phyloP scores from a whole-genome alignment of 1,139 yeast genomes.

The Hansenula lynferdii region DNA sequence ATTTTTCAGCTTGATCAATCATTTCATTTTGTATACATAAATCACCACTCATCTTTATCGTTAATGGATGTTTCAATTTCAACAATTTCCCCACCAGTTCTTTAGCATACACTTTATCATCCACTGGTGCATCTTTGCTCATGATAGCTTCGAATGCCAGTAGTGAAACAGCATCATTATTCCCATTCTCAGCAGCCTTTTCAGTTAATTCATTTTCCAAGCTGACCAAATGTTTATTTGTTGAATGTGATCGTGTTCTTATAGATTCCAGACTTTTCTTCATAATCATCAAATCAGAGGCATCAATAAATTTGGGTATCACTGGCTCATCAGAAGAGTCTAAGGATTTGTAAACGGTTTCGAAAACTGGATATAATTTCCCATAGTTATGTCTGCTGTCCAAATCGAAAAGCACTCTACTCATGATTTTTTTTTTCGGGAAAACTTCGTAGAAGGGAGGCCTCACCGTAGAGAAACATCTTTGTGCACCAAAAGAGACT shows the following conservation, averaged over 20 bases:
- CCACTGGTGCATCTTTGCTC: constrained; percentile 26
- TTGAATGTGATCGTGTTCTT: constrained; percentile 54
- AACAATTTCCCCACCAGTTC: constrained; percentile 57
- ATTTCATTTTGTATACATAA: constrained; percentile 46
- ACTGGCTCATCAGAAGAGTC: constrained; percentile 30
- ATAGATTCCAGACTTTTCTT: constrained; percentile 62
- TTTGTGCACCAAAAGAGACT: not conserved
- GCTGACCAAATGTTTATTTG: constrained; percentile 48
- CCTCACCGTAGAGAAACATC: constrained; percentile 15
- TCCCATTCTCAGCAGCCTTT: constrained; percentile 78
- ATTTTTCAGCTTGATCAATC: constrained; percentile 46
- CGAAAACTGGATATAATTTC: constrained; percentile 49
- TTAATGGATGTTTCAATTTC: constrained; percentile 59
- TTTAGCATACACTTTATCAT: constrained; percentile 61
- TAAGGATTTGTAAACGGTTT: constrained; percentile 42
- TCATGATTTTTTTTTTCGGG: constrained; percentile 54
- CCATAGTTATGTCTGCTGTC: constrained; percentile 52
- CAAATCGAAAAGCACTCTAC: constrained; percentile 58
- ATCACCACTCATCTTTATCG: constrained; percentile 72
- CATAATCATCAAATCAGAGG: constrained; percentile 61
- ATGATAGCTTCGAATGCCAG: constrained; percentile 59
- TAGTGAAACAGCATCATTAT: constrained; percentile 73
- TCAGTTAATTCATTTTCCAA: constrained; percentile 72
- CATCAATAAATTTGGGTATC: constrained; percentile 42
- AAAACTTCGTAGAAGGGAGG: constrained; percentile 48